Base-by-base conservation (phyloP, 2,329 filamentous ascomycete species). In the Talaromyces sp. region DNA sequence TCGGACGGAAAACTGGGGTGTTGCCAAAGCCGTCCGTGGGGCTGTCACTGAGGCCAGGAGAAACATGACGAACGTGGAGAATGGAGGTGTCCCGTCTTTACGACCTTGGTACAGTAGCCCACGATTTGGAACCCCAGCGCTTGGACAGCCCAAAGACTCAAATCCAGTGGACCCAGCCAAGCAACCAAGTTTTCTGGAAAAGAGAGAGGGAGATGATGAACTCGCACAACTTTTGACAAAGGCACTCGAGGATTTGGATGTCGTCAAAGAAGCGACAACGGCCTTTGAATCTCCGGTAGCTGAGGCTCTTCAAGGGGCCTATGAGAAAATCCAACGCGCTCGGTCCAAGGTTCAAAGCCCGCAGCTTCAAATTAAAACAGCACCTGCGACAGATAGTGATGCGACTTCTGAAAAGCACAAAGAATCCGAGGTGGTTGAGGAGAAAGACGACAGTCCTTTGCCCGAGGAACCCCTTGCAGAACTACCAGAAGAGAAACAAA, bases 1-100 rank as follows among this genome's bases (percentile, higher is more conserved):
- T 51, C 77, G 78, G 7, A 78, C 79, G 9, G 80, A 82, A 66
- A 70, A 74, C 4, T 82, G 80, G 80, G 78, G 78, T 5, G 78
- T 82, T 28, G 75, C 78, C 11, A 81, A 79, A 65, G 78, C 75
- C 47, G 76, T 82, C 15, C 76, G 78, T 61, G 79, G 78, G 13
- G 80, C 80, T 25, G 75, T 80, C 51, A 78, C 69, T 22, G 78
- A 81, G 68, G 78, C 78, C 15, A 73, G 76, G 55, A 76, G 72
- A 57, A 80, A 80, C 61, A 78, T 81, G 39, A 74, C 80, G 52
- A 75, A 81, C 57, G 72, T 76, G 11, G 75, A 75, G 53, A 47
- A 42, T 22, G 70, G 72, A 11, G 68, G 67, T 22, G 63, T 72
- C 10, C 74, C 75, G 6, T 49, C 63, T 27, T 59, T 66, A 52